Base-by-base conservation (phyloP, 129 eudicot species). In the Glebionis coronaria region DNA sequence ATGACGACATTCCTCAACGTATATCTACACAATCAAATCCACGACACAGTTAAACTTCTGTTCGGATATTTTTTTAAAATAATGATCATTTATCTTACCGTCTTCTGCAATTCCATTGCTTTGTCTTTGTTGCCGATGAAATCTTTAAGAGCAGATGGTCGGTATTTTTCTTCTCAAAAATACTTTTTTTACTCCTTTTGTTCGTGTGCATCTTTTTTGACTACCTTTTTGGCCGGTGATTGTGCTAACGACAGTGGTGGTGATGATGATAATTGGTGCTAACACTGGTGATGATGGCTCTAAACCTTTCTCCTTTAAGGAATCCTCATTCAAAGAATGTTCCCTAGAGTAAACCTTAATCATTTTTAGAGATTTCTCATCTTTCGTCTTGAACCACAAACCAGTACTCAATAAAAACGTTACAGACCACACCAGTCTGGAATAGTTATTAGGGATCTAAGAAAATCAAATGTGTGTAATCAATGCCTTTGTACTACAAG, bases 291-390 rank as follows among this genome's bases (percentile, higher is more conserved):
- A 66, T 56, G 77, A 29, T 59, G 84, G 44, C 65, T 68, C 79
- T 68, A 78, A 78, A 65, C 65, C 81, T 89, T 87, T 89, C 94
- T 89, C 96, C 94, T 90, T 78, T 88, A 89, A 78, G 78, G 96
- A 83, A 92, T 85, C 82, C 93, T 73, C 79, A 3, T 58, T 58
- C 29, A 4, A 35, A 35, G 56, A 47, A 67, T 14, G 47, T 63
- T 29, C 80, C n/a, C 68, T 76, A 67, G 67, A 77, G 20, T 16
- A 67, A 35, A 61, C 58, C 47, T 70, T 63, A 14, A 57, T 38
- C 63, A 58, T 76, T 55, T 51, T 67, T 0, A 68, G 81, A 0
- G 61, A 56, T 73, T 76, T 77, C 21, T 72, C 79, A 11, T 72
- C 80, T 69, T 76, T 73, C 2, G 44, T 15, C 62, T 52, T 81